Evolutionary conservation across 345 rosid genomes (phyloP).

Genomic region (Mangifera indica): DNA sequence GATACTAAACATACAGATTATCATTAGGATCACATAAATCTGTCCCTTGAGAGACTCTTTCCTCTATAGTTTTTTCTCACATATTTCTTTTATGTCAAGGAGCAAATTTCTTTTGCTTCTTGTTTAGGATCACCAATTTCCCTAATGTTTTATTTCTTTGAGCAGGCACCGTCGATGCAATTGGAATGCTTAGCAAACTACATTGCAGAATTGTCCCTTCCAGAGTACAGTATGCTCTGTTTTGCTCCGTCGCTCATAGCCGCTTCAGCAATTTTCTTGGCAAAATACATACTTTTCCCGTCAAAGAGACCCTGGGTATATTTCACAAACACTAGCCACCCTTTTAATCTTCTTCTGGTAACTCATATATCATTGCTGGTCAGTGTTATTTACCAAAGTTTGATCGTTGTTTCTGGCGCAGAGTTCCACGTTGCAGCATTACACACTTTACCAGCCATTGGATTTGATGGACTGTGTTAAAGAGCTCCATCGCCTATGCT

Average conservation of each 20-base stretch:
- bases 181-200: conserved; percentile 83
- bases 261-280: conserved; percentile 91
- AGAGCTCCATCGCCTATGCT: conserved; percentile 65
- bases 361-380: no score
- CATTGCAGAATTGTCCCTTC: conserved; percentile 68
- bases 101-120: no score
- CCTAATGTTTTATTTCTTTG: background rate
- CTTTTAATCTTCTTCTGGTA: background rate
- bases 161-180: conserved; percentile 64
- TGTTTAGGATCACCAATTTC: background rate
- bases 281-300: conserved; percentile 66
- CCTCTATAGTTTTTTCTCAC: no score
- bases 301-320: conserved; percentile 88
- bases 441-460: conserved; percentile 67
- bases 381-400: no score
- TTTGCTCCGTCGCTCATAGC: conserved; percentile 77
- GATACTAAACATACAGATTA: no score
- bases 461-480: conserved; percentile 68
- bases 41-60: no score
- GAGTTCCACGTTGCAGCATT: conserved; percentile 81
- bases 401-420: conserved; percentile 28
- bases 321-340: background rate
- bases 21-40: no score
- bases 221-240: conserved; percentile 74
- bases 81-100: no score